Evolutionary conservation across 2,329 filamentous ascomycete genomes (phyloP).

Genomic region (Fusarium acutatum): DNA sequence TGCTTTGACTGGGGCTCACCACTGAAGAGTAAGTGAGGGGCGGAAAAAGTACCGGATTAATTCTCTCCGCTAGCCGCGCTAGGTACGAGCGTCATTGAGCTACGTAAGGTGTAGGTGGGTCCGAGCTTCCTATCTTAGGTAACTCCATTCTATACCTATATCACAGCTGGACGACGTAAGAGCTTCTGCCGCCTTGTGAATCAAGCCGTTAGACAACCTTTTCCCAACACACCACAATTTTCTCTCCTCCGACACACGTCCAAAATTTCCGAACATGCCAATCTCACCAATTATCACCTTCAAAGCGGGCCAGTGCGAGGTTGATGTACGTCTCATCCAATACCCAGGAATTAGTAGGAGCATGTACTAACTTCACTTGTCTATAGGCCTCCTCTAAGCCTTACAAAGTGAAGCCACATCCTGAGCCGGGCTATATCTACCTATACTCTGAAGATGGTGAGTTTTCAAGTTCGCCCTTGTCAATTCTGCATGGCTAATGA

Average conservation of each 20-base stretch:
- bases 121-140: constrained; percentile 22
- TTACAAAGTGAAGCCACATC: constrained; percentile 76
- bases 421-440: constrained; percentile 86
- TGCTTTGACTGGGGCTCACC: constrained; percentile 35
- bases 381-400: constrained; percentile 62
- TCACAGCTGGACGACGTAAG: constrained; percentile 50
- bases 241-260: neutral
- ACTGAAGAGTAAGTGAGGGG: constrained; percentile 12
- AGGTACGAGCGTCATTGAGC: constrained; percentile 7
- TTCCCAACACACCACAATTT: constrained; percentile 8
- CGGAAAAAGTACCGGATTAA: constrained; percentile 15
- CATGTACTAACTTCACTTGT: constrained; percentile 35
- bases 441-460: constrained; percentile 90
- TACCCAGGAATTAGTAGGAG: constrained; percentile 3
- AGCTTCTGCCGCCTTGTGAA: constrained; percentile 49
- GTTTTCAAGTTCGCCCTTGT: neutral
- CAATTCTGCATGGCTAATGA: neutral
- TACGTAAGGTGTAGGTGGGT: neutral
- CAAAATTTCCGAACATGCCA: constrained; percentile 67
- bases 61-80: constrained; percentile 5
- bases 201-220: constrained; percentile 10
- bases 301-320: constrained; percentile 90
- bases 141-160: constrained; percentile 16
- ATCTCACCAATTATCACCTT: constrained; percentile 90
- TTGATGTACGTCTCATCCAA: constrained; percentile 69